phyloP scores from a whole-genome alignment of 495 filamentous ascomycete species.

The Tuber brumale region DNA sequence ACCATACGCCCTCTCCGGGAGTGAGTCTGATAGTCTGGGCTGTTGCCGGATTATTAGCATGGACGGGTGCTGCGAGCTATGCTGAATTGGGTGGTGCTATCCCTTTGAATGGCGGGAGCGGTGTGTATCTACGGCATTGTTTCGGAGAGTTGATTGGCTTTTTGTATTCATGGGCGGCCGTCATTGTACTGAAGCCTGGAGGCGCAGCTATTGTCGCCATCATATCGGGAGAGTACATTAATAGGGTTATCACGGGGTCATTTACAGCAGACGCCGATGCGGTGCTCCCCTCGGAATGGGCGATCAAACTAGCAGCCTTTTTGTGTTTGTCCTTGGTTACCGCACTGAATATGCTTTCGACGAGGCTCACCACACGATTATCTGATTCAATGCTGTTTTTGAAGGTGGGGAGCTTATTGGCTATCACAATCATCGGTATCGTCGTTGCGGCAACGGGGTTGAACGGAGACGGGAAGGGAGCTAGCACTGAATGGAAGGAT shows the following conservation, averaged over 20 bases:
- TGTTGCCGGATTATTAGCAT: conserved; percentile 82
- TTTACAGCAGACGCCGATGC: conserved; percentile 73
- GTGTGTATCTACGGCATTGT: conserved; percentile 89
- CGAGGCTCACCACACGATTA: conserved; percentile 72
- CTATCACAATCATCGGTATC: conserved; percentile 79
- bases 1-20: conserved; percentile 85
- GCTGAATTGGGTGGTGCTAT: conserved; percentile 95
- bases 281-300: conserved; percentile 60
- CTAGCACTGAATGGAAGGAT: conserved; percentile 81
- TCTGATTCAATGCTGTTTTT: conserved; percentile 92
- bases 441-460: conserved; percentile 83
- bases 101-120: conserved; percentile 86
- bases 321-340: conserved; percentile 69
- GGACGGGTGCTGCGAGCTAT: conserved; percentile 94
- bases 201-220: conserved; percentile 91
- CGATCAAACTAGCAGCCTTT: conserved; percentile 83
- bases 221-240: conserved; percentile 95
- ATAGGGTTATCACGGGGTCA: conserved; percentile 56
- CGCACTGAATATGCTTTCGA: conserved; percentile 81
- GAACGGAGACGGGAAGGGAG: conserved; percentile 60
- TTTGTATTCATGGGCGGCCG: conserved; percentile 91
- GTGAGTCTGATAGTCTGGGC: conserved; percentile 84
- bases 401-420: conserved; percentile 85
- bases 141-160: conserved; percentile 90
- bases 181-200: conserved; percentile 88